Evolutionary conservation across 2,329 filamentous ascomycete species (phyloP).

Genomic region (Sporothrix brasiliensis): DNA sequence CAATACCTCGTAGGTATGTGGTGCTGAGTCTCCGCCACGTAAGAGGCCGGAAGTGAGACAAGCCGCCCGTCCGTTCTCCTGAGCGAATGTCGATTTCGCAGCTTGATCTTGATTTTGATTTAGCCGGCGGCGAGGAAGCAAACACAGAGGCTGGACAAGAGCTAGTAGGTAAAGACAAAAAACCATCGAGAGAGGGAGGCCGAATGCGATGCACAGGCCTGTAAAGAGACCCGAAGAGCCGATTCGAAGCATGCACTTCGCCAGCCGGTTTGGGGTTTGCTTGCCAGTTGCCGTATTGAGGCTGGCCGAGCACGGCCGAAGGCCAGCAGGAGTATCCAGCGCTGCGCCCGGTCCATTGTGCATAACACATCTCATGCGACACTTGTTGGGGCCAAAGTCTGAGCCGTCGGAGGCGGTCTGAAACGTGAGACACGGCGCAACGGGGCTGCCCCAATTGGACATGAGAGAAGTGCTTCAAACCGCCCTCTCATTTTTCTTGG

Average conservation of each 20-base stretch:
- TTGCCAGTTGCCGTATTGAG: conserved; percentile 12
- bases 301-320: conserved; percentile 17
- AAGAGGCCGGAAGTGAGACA: background rate
- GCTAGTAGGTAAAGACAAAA: background rate
- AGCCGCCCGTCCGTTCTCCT: background rate
- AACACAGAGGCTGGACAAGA: conserved; percentile 10
- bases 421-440: conserved; percentile 35
- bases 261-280: background rate
- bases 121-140: conserved; percentile 17
- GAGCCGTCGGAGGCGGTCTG: conserved; percentile 35
- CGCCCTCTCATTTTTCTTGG: background rate
- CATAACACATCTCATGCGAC: conserved; percentile 26
- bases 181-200: background rate
- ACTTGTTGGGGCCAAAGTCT: conserved; percentile 29
- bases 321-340: background rate
- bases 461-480: background rate
- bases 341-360: conserved; percentile 10
- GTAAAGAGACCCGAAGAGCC: background rate
- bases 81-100: background rate
- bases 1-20: background rate
- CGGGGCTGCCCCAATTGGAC: conserved; percentile 16
- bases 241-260: conserved; percentile 1
- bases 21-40: background rate
- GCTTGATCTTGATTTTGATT: background rate
- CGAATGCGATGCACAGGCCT: conserved; percentile 11